Conservation (phyloP, 139 green algal species). For the Astrephomene gubernaculifera region DNA sequence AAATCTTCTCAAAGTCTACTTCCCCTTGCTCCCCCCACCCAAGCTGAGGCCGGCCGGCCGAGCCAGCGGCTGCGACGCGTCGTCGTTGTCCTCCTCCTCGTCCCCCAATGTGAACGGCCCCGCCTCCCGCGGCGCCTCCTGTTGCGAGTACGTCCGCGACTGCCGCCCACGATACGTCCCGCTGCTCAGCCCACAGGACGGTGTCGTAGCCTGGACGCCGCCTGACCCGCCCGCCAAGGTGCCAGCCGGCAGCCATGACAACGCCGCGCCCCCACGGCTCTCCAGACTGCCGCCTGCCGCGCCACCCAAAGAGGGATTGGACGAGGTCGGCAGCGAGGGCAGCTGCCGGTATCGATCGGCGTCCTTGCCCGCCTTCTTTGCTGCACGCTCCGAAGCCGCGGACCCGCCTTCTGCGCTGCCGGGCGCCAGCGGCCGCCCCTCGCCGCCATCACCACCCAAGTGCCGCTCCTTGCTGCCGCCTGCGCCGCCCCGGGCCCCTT, state of each 20-base stretch:
- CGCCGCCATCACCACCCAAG: neutral
- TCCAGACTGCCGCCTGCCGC: neutral
- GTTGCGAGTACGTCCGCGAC: neutral
- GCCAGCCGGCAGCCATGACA: neutral
- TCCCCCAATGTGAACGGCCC: slow-evolving; percentile 11
- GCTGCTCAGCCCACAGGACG: neutral
- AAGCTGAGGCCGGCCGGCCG: too few species aligned
- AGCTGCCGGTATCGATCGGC: slow-evolving; percentile 8
- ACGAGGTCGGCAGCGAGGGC: neutral
- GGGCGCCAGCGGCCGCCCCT: too few species aligned
- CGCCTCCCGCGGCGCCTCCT: neutral
- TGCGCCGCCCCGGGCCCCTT: neutral
- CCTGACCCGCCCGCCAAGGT: neutral
- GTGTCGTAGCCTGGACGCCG: neutral
- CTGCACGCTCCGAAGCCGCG: neutral
- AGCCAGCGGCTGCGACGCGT: slow-evolving; percentile 3
- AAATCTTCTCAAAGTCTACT: too few species aligned
- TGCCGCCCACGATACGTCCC: neutral
- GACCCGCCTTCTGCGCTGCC: neutral
- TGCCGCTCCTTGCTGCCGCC: neutral
- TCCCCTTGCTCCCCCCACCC: too few species aligned
- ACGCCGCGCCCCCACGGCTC: neutral
- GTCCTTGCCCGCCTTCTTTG: neutral
- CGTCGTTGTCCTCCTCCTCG: neutral
- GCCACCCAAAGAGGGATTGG: too few species aligned